phyloP scores from a whole-genome alignment of 345 rosid genomes.

The Salix koriyanagi region DNA sequence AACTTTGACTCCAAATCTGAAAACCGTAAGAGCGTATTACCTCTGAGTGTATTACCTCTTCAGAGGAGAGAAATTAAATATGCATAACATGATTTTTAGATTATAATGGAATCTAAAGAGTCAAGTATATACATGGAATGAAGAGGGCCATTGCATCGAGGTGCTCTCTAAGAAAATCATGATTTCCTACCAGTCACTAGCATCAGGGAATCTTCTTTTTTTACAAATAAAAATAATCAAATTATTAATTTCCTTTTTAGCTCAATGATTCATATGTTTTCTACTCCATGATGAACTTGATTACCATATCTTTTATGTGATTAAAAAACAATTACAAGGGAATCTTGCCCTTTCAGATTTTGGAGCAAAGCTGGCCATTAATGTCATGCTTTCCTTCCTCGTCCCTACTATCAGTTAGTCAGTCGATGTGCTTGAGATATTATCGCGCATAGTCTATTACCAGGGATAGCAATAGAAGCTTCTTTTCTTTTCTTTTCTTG shows the following conservation, averaged over 20 bases:
- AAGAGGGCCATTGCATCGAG: neutral
- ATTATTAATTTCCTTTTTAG: neutral
- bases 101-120: no score
- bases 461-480: no score
- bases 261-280: conserved; percentile 3
- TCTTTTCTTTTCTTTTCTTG: no score
- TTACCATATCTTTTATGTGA: neutral
- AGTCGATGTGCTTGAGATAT: no score
- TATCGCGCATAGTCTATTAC: no score
- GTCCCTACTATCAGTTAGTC: no score
- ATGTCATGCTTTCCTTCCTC: neutral
- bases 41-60: no score
- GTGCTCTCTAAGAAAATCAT: neutral
- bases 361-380: neutral
- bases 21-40: no score
- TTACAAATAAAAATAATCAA: neutral
- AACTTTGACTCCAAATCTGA: no score
- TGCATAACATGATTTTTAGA: no score
- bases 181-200: neutral
- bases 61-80: no score
- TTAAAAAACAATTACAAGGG: conserved; percentile 7
- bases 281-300: neutral
- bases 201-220: neutral
- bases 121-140: no score
- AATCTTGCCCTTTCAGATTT: conserved; percentile 26